A percentile compares a stretch with the other conserved stretches of the same genome.
Evolutionary conservation across 345 rosid species (phyloP).

Genomic region (Eucalyptus curtisii): DNA sequence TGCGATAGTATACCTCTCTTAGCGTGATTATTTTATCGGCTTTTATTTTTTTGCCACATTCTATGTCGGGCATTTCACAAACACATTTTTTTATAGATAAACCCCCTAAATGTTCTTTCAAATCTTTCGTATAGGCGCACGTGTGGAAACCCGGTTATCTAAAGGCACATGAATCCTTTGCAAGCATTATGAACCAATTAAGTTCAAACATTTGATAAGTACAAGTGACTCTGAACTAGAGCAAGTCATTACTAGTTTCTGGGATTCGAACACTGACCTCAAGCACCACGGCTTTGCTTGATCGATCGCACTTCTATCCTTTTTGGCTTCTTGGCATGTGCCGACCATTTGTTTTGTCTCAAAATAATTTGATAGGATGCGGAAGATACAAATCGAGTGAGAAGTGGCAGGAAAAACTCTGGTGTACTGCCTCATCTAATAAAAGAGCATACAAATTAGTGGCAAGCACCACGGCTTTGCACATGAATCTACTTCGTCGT

Average conservation of each 20-base stretch:
- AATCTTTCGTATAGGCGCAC: background rate
- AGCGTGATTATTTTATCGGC: background rate
- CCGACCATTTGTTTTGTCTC: background rate
- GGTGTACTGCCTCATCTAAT: background rate
- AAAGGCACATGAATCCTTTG: accelerated
- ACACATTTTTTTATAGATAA: background rate
- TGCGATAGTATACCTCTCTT: background rate
- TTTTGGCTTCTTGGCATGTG: background rate
- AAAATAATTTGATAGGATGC: background rate
- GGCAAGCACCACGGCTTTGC: background rate
- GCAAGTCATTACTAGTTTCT: background rate
- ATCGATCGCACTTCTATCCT: background rate
- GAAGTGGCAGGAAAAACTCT: background rate
- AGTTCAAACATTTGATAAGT: background rate
- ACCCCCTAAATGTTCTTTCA: background rate
- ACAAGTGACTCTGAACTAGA: background rate
- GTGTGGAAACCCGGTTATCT: background rate
- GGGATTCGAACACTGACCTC: background rate
- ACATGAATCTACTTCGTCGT: background rate
- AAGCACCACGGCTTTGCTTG: background rate
- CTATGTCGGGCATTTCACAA: background rate
- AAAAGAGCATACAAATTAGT: background rate
- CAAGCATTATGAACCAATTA: accelerated
- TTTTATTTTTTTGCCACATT: background rate
- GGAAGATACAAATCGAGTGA: background rate